Percentiles rank a stretch among this genome's conserved stretches.
These are phyloP conservation scores for Pilaira anomala DNA, from an alignment of 192 early-diverging fungal species.

Conservation along the genomic window DNA sequence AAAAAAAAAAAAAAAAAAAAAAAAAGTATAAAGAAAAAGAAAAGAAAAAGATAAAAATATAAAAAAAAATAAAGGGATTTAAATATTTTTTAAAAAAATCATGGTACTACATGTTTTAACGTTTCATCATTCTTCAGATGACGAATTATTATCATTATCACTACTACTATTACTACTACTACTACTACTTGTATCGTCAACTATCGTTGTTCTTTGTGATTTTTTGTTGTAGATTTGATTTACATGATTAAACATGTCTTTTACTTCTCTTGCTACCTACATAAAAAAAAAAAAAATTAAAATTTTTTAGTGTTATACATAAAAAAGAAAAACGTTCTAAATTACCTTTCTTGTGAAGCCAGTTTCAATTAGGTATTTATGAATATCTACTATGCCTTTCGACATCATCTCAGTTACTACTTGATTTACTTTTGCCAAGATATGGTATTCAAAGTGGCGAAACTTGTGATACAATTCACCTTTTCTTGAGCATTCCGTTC, in stretches of 20 bases:
- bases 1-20: neutral
- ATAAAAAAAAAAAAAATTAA: neutral
- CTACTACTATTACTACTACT: no score
- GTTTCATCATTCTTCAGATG: no score
- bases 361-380: slow-evolving; percentile 1
- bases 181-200: no score
- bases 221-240: no score
- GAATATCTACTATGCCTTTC: neutral
- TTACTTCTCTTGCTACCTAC: no score
- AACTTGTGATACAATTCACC: slow-evolving; percentile 11
- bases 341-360: neutral
- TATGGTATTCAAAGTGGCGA: slow-evolving; percentile 13
- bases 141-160: no score
- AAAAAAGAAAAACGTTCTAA: neutral
- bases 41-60: neutral
- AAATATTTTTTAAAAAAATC: neutral
- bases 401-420: slow-evolving; percentile 10
- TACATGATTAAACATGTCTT: no score
- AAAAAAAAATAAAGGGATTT: neutral
- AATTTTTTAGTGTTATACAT: no score
- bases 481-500: slow-evolving; percentile 12
- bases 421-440: slow-evolving; percentile 8
- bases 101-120: no score
- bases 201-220: no score
- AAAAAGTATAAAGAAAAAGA: neutral